Evolutionary conservation across 2,329 filamentous ascomycete genomes (phyloP), one percentile per base, ranked within the genome.

Genomic region (Graphilbum ipis-grandicollis): DNA sequence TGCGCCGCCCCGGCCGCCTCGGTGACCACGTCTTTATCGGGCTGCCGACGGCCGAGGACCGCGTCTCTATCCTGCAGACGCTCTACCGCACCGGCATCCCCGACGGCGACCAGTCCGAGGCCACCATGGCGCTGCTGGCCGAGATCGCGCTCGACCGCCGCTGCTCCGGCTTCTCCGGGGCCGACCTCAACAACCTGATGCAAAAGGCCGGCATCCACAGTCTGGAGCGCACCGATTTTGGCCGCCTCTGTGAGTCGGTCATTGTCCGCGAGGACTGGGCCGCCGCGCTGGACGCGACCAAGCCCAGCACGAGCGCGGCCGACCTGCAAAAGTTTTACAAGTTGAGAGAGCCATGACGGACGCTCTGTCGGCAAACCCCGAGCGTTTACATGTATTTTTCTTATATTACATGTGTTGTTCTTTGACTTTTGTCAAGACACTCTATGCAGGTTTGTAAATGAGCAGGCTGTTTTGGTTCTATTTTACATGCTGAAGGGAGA

Each of bases 1-100:
- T 98, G 74, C 68, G 96, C 10, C 78, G 90, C 1, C 88, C 90
- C 0, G 90, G 90, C 1, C 77, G 90, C 19, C 66, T 98, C 1
- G 88, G 86, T 44, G 88, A 79, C 23, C 43, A 40, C 39, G 46
- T 96, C 19, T 94, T 88, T 47, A 79, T 98, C 29, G 86, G 90
- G 48, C 60, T 96, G 0, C 90, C 90, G 0, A 77, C 74, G 19
- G 63, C 77, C 0, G 66, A 75, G 8, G 54, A 93, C 52, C 70
- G 90, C 13, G 80, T 81, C 0, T 84, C 92, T 39, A 98, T 98
- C 42, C 63, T 98, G 18, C 67, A 67, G 38, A 83, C 86, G 22
- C 60, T 75, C 19, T 71, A 68, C 47, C 56, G 58, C 39, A 69
- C 64, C 33, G 58, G 57, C 4, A 58, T 75, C 22, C 38, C 41